Conservation (phyloP, 2,329 filamentous ascomycete species). For the Aspergillus tanneri region DNA sequence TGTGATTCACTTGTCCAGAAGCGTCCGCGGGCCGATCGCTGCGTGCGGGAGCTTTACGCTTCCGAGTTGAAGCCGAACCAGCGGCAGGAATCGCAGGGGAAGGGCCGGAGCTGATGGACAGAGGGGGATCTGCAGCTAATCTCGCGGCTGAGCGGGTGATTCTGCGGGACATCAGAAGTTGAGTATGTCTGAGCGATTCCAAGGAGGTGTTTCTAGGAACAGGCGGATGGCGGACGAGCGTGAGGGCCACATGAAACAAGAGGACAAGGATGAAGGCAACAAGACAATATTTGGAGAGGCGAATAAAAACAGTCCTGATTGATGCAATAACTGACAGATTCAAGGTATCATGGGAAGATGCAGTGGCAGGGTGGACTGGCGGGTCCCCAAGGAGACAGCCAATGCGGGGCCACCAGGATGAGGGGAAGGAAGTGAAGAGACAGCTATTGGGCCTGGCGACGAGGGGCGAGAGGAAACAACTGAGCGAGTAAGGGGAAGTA, state of each 20-base stretch:
- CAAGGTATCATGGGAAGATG: not conserved
- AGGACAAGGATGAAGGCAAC: not conserved
- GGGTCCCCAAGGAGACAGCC: conserved; percentile 8
- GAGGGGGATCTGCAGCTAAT: conserved; percentile 67
- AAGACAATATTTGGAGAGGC: not conserved
- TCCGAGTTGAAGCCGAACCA: conserved; percentile 58
- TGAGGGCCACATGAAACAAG: not conserved
- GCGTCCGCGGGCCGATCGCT: conserved; percentile 47
- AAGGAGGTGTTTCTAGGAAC: conserved; percentile 11
- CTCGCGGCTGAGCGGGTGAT: conserved; percentile 93
- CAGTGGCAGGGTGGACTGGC: not conserved
- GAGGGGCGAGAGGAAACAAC: conserved; percentile 5
- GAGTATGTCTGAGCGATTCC: conserved; percentile 27
- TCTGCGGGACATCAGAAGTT: conserved; percentile 89
- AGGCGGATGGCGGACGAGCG: conserved; percentile 8
- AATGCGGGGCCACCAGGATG: conserved; percentile 8
- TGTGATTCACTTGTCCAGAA: conserved; percentile 32
- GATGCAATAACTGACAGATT: not conserved
- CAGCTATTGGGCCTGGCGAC: not conserved
- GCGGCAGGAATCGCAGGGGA: conserved; percentile 42
- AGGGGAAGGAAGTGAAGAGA: conserved; percentile 1
- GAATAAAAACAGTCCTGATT: not conserved
- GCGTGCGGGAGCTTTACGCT: conserved; percentile 68
- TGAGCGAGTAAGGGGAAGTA: conserved; percentile 18
- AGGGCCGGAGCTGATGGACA: conserved; percentile 43